phyloP scores from a whole-genome alignment of 164 flowering plant species.

The Chimonanthus praecox region DNA sequence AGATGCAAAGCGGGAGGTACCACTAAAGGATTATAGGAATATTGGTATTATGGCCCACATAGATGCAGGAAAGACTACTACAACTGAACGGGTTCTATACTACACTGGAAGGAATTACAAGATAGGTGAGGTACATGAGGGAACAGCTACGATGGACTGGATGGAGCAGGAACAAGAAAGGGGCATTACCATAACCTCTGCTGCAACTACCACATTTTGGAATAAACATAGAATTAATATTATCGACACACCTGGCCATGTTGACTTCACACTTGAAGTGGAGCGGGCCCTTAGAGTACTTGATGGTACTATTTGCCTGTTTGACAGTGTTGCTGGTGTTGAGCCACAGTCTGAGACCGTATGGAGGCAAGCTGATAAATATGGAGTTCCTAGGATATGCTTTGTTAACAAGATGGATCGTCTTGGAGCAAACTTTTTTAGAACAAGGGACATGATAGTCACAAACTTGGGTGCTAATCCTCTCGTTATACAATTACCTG shows the following conservation, averaged over 20 bases:
- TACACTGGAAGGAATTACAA: conserved; percentile 95
- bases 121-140: conserved; percentile 96
- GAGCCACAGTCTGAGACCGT: conserved; percentile 99
- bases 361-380: conserved; percentile 97
- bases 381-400: conserved; percentile 93
- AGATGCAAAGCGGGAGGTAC: conserved; percentile 61
- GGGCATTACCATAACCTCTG: conserved; percentile 96
- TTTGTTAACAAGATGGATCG: conserved; percentile 99
- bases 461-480: conserved; percentile 95
- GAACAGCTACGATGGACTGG: conserved; percentile 99
- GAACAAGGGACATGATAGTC: conserved; percentile 93
- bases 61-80: conserved; percentile 97
- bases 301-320: conserved; percentile 94
- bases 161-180: conserved; percentile 99
- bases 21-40: conserved; percentile 77
- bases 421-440: conserved; percentile 88
- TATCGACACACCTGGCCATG: conserved; percentile 98
- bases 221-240: conserved; percentile 84
- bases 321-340: conserved; percentile 98
- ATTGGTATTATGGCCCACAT: conserved; percentile 99
- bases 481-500: conserved; percentile 82
- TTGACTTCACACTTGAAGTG: conserved; percentile 97
- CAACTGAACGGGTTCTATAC: conserved; percentile 79
- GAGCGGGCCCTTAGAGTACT: conserved; percentile 94
- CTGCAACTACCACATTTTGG: conserved; percentile 95